These are phyloP conservation scores for Thermoascus crustaceus DNA, from an alignment of 2,329 filamentous ascomycete species.

Conservation along the genomic window DNA sequence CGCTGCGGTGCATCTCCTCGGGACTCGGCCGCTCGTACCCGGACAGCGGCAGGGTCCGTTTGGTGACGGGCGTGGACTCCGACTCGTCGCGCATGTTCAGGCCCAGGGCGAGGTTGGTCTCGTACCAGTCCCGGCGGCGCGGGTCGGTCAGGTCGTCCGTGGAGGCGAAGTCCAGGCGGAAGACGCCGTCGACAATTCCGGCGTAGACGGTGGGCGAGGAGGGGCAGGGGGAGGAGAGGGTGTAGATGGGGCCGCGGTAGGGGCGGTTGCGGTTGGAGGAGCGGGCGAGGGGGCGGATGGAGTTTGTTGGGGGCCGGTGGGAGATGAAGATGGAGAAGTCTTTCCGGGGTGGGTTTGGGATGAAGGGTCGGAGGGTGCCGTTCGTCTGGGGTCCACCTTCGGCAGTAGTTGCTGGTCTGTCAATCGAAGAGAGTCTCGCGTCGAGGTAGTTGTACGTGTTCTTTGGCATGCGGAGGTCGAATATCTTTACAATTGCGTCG, in stretches of 20 bases:
- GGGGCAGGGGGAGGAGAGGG: slow-evolving; percentile 36
- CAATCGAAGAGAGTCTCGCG: slow-evolving; percentile 8
- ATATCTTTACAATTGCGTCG: slow-evolving; percentile 54
- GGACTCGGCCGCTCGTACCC: slow-evolving; percentile 37
- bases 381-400: too few relatives aligned
- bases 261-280: slow-evolving; percentile 16
- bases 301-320: slow-evolving; percentile 15
- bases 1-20: slow-evolving; percentile 22
- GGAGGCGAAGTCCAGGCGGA: slow-evolving; percentile 37
- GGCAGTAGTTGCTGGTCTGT: slow-evolving; percentile 2
- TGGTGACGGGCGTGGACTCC: slow-evolving; percentile 5
- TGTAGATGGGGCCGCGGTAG: slow-evolving; percentile 39
- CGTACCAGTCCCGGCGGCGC: slow-evolving; percentile 25
- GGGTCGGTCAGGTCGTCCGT: slow-evolving; percentile 34
- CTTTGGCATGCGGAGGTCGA: slow-evolving; percentile 49
- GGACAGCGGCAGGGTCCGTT: slow-evolving; percentile 29
- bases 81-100: slow-evolving; percentile 16
- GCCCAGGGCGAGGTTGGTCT: slow-evolving; percentile 19
- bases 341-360: slow-evolving; percentile 16
- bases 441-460: slow-evolving; percentile 27
- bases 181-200: slow-evolving; percentile 34
- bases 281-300: slow-evolving; percentile 8
- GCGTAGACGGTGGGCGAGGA: slow-evolving; percentile 39
- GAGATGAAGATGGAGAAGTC: slow-evolving; percentile 39
- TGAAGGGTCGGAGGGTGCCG: slow-evolving; percentile 1